A percentile compares a stretch with the other conserved stretches of the same genome.
Evolutionary conservation across 1,284 basidiomycete genomes (phyloP).

Genomic region (Ustilago loliicola): DNA sequence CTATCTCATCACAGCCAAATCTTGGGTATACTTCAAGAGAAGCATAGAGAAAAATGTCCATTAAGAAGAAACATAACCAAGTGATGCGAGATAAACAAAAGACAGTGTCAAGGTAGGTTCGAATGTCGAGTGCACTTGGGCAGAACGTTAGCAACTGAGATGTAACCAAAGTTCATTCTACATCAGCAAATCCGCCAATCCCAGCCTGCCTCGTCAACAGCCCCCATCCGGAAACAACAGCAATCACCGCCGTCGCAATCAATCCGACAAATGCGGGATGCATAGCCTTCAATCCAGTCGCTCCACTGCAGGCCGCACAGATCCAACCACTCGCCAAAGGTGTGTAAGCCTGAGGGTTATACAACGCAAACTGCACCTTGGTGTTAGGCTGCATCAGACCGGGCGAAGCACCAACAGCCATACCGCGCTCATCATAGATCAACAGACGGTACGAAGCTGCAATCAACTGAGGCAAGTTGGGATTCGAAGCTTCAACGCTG

Average conservation of each 20-base stretch:
- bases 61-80: constrained; percentile 16
- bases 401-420: constrained; percentile 39
- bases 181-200: constrained; percentile 20
- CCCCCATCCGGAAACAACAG: constrained; percentile 46
- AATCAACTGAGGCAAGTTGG: constrained; percentile 59
- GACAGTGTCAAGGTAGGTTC: neutral
- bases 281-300: constrained; percentile 41
- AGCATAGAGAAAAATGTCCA: constrained; percentile 37
- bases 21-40: neutral
- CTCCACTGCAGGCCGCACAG: constrained; percentile 57
- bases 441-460: constrained; percentile 65
- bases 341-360: constrained; percentile 68
- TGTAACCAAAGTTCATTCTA: constrained; percentile 11
- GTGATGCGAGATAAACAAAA: neutral
- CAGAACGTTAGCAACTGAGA: neutral
- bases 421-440: constrained; percentile 66
- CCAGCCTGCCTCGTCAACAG: constrained; percentile 32
- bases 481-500: constrained; percentile 49
- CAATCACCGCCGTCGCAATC: constrained; percentile 46
- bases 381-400: constrained; percentile 65
- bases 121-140: neutral
- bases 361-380: constrained; percentile 66
- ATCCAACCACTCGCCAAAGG: constrained; percentile 62
- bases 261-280: constrained; percentile 47
- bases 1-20: neutral